Percentiles rank a stretch among this genome's conserved stretches.
phyloP scores from a whole-genome alignment of 2,329 filamentous ascomycete genomes.

The Amauroascus niger region DNA sequence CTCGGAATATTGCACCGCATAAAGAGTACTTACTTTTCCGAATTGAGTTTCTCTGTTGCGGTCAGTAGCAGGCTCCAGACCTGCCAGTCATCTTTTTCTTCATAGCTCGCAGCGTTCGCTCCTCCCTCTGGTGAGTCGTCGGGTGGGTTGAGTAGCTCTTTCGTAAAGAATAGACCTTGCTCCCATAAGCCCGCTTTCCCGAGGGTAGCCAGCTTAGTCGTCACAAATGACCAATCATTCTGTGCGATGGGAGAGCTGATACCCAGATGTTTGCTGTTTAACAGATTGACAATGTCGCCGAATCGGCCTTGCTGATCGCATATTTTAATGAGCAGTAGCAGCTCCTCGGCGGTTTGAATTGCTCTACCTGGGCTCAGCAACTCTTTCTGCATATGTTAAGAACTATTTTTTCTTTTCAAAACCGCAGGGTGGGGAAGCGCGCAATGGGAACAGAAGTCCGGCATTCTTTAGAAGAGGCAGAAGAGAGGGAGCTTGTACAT shows the following conservation, averaged over 20 bases:
- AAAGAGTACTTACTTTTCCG: conserved; percentile 26
- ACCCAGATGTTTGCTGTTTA: conserved; percentile 36
- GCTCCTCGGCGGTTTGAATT: conserved; percentile 40
- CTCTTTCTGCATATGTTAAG: conserved; percentile 30
- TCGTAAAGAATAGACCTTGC: conserved; percentile 30
- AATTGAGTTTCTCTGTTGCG: conserved; percentile 26
- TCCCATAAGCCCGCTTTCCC: conserved; percentile 33
- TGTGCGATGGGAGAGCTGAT: conserved; percentile 35
- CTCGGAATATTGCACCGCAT: conserved; percentile 8
- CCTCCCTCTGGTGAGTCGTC: conserved; percentile 23
- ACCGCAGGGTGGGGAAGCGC: neutral
- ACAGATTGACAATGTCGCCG: conserved; percentile 34
- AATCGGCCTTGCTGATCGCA: conserved; percentile 34
- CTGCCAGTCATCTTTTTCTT: conserved; percentile 38
- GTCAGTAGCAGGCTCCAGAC: conserved; percentile 38
- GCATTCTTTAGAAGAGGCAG: conserved; percentile 11
- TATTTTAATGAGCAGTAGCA: conserved; percentile 38
- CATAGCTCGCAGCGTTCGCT: conserved; percentile 20
- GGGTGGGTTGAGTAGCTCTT: conserved; percentile 29
- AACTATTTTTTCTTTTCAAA: neutral
- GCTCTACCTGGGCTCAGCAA: conserved; percentile 34
- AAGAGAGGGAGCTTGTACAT: conserved; percentile 18
- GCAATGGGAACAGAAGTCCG: neutral
- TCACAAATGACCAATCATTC: conserved; percentile 36
- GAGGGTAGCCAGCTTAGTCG: conserved; percentile 31